Evolutionary conservation across 768 basidiomycete genomes (phyloP).

Genomic region (Suillus weaverae): DNA sequence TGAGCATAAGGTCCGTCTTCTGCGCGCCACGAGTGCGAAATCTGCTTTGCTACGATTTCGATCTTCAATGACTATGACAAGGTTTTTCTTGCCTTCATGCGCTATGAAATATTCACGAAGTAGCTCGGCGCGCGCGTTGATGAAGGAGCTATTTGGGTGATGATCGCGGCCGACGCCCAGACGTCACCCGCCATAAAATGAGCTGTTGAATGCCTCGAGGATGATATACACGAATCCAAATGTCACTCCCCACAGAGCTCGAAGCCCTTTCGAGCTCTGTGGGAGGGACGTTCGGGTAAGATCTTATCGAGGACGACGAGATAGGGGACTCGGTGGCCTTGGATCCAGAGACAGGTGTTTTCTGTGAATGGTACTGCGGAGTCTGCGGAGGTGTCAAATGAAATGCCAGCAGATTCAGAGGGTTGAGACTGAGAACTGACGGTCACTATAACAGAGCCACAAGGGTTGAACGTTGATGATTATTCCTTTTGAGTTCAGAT

Average conservation of each 20-base stretch:
- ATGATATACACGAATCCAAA: slow-evolving; percentile 37
- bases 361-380: neutral
- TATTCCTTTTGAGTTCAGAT: too few species aligned
- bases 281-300: too few species aligned
- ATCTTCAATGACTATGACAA: slow-evolving; percentile 24
- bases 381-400: neutral
- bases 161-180: slow-evolving; percentile 33
- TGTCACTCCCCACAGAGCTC: too few species aligned
- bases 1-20: slow-evolving; percentile 23
- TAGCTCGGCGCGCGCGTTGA: slow-evolving; percentile 36
- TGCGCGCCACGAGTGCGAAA: slow-evolving; percentile 30
- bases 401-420: neutral
- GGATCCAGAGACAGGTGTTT: neutral
- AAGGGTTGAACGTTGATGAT: too few species aligned
- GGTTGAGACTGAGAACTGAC: neutral
- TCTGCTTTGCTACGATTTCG: slow-evolving; percentile 29
- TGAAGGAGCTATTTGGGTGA: slow-evolving; percentile 39
- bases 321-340: neutral
- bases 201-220: slow-evolving; percentile 33
- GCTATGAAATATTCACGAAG: slow-evolving; percentile 27
- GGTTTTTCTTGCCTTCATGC: slow-evolving; percentile 21
- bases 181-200: slow-evolving; percentile 43
- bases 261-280: too few species aligned
- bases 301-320: too few species aligned
- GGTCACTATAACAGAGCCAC: too few species aligned